Base-by-base conservation (phyloP, 441 rosid species). In the Francoa sonchifolia region DNA sequence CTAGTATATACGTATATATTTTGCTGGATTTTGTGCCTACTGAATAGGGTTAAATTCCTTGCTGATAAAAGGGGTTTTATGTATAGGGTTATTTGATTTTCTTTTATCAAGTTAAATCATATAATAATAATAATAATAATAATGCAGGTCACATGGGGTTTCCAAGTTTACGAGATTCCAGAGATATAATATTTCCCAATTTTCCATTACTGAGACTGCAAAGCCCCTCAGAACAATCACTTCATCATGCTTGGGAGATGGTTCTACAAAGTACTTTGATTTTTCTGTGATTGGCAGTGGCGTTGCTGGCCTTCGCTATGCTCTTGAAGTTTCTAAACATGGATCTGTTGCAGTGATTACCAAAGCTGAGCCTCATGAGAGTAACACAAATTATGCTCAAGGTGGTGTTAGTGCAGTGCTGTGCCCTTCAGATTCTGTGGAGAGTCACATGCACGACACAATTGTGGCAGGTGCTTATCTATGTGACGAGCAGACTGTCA, bases 401-500 rank as follows among this genome's bases (percentile, higher is more conserved):
- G 98, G 96, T 17, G 98, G 98, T 38, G 93, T 85, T 50, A 89
- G 96, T 58, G 98, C 98, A 0, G 98, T 85, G 19, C 53, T 89
- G 53, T 89, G 94, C 41, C 93, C 94, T 49, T 58, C 66, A 37
- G 98, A 89, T 65, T 89, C 98, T 31, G 96, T 89, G 5, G 98
- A 89, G 73, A 85, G 85, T 63, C 98, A 89, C 68, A 69, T 89
- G 89, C 92, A 65, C 63, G 96, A 89, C 55, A 89, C 98, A 3
- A 85, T 89, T 37, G 81, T 85, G 12, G 98, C 94, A 3, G 98
- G 98, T 56, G 96, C 82, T 62, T 63, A 85, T 68, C 80, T 85
- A 16, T 89, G 93, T 39, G 96, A 89, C 53, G 85, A 85, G 63
- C 93, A 85, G 61, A 82, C 93, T 41, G 96, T 89, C 19, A 76